A percentile compares a stretch with the other conserved stretches of the same genome.
These are phyloP conservation scores for Protomyces inundatus DNA, from an alignment of 1,139 yeast species.

Conservation along the genomic window DNA sequence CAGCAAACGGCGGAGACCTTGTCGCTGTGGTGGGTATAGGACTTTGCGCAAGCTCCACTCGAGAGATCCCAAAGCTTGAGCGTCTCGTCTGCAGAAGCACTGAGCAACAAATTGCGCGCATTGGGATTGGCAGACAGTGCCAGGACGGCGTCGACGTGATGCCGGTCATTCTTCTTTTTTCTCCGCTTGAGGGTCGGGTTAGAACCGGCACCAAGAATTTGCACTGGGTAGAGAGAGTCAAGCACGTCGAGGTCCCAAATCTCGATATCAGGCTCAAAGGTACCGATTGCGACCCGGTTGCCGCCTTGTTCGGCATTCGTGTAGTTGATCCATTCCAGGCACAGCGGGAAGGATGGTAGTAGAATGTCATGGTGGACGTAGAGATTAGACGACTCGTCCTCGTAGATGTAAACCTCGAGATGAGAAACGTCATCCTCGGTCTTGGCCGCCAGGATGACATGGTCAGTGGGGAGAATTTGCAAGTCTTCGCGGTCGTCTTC, in stretches of 20 bases:
- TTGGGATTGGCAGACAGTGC: slow-evolving; percentile 76
- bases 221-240: slow-evolving; percentile 92
- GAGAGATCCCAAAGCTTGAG: slow-evolving; percentile 92
- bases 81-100: slow-evolving; percentile 92
- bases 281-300: slow-evolving; percentile 92
- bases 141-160: slow-evolving; percentile 90
- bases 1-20: slow-evolving; percentile 85
- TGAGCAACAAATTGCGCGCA: slow-evolving; percentile 81
- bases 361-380: slow-evolving; percentile 95
- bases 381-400: slow-evolving; percentile 62
- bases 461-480: slow-evolving; percentile 86
- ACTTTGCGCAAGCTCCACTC: slow-evolving; percentile 60
- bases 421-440: slow-evolving; percentile 94
- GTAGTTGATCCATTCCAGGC: slow-evolving; percentile 91
- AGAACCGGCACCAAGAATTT: slow-evolving; percentile 61
- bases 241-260: slow-evolving; percentile 91
- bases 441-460: slow-evolving; percentile 81
- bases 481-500: slow-evolving; percentile 75
- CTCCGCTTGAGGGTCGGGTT: slow-evolving; percentile 34
- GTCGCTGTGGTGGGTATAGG: slow-evolving; percentile 54
- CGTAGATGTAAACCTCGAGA: slow-evolving; percentile 88
- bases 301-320: slow-evolving; percentile 43
- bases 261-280: slow-evolving; percentile 96
- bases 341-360: slow-evolving; percentile 94
- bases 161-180: slow-evolving; percentile 50